phyloP scores from a whole-genome alignment of 2,329 filamentous ascomycete genomes.

The Cladophialophora bantiana region DNA sequence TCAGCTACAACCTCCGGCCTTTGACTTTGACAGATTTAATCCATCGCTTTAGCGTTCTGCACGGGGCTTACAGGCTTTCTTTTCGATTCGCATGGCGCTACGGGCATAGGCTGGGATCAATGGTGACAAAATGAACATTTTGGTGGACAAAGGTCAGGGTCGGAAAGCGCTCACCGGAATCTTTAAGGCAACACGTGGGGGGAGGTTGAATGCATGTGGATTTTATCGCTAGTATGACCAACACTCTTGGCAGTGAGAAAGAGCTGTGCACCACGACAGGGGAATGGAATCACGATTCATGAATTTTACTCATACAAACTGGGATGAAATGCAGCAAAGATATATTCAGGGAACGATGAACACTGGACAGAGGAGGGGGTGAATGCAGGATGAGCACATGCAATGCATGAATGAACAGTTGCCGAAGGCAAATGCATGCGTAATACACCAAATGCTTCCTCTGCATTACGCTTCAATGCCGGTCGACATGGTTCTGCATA shows the following conservation, averaged over 20 bases:
- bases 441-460: neutral
- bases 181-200: neutral
- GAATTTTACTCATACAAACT: conserved; percentile 1
- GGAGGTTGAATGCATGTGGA: neutral
- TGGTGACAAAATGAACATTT: neutral
- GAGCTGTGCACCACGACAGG: neutral
- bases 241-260: neutral
- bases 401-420: conserved; percentile 11
- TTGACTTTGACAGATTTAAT: conserved; percentile 24
- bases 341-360: neutral
- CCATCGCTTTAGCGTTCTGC: conserved; percentile 21
- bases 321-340: neutral
- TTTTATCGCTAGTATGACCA: neutral
- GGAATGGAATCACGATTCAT: conserved; percentile 1
- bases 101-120: conserved; percentile 5
- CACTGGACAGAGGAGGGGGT: neutral
- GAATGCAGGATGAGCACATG: conserved; percentile 3
- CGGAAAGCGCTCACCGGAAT: neutral
- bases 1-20: conserved; percentile 25
- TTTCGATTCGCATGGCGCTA: conserved; percentile 24
- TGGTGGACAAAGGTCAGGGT: neutral
- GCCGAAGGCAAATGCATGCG: conserved; percentile 3
- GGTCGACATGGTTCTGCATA: neutral
- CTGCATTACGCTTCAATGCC: neutral
- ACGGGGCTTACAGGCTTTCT: neutral